Evolutionary conservation across 805 yeast species (phyloP), one percentile per base, ranked within the genome.

Genomic region (Myxozyma monticola): DNA sequence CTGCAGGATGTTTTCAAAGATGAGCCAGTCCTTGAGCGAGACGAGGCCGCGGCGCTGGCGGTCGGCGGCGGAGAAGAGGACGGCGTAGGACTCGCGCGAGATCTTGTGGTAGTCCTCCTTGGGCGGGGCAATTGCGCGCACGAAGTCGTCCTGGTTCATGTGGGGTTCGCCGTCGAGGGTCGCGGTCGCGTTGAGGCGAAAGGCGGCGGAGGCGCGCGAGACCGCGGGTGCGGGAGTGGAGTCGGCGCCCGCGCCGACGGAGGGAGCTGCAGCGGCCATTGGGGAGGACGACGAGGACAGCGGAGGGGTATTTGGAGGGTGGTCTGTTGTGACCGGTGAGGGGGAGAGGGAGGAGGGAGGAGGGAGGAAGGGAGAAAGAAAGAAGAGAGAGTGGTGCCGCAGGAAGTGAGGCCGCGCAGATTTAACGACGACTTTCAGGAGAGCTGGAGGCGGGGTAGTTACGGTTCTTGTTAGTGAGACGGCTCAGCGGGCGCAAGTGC

Each of bases 41-140:
- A 88, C 74, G 51, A 75, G 81, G 6, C 96, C 97, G 58, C 80
- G 79, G 48, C 76, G 73, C 34, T 76, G 74, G 51, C 79, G 79
- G 69, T 91, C 98, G 14, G 96, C 88, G 24, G 88, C 81, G 49
- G 85, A 73, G 65, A 85, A 91, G 42, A 91, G 80, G 53, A 90
- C 75, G 4, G 85, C 85, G 66, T 80, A 80, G 3, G 85, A 76
- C 56, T 80, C 75, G 10, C 78, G 70, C 14, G 81, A 76, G 45
- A 82, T 74, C 58, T 74, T 75, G 56, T 76, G 75, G 59, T 78
- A 74, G 62, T 77, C 76, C 60, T 73, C 73, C 43, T 67, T 55
- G 10, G 68, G 65, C 29, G 76, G 76, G 2, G 75, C 75, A 36
- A 76, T 62, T 21, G 79, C 72, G 33, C 66, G 53, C 22, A 74